A percentile compares a stretch with the other conserved stretches of the same genome.
Evolutionary conservation across 2,329 filamentous ascomycete genomes (phyloP).

Genomic region (Fusarium acutatum): DNA sequence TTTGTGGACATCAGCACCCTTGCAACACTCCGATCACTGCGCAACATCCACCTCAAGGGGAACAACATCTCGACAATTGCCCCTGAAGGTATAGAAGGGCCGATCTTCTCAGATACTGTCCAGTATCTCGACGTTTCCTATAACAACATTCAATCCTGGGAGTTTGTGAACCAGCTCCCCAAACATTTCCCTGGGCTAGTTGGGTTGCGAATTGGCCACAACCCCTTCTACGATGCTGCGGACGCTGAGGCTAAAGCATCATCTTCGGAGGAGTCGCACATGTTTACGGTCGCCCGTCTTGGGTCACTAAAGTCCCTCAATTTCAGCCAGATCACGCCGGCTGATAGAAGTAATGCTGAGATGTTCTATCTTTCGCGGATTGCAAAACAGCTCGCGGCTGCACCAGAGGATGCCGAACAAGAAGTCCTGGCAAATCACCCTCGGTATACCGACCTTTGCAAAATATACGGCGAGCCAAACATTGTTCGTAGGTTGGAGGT

Average conservation of each 20-base stretch:
- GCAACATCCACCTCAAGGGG: conserved; percentile 75
- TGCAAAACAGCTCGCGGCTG: conserved; percentile 73
- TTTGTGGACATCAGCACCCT: conserved; percentile 67
- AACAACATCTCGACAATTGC: conserved; percentile 69
- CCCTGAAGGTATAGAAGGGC: conserved; percentile 36
- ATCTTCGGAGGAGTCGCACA: conserved; percentile 82
- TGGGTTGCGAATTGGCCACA: conserved; percentile 82
- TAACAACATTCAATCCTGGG: conserved; percentile 75
- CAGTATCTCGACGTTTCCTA: conserved; percentile 77
- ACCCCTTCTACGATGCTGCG: conserved; percentile 77
- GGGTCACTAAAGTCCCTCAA: conserved; percentile 74
- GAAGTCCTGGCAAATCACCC: conserved; percentile 71
- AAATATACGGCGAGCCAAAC: conserved; percentile 75
- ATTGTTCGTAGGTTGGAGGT: conserved; percentile 65
- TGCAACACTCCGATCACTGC: conserved; percentile 58
- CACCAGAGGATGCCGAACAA: conserved; percentile 61
- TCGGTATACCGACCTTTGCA: conserved; percentile 78
- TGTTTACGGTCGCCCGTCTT: conserved; percentile 84
- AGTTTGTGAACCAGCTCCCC: conserved; percentile 75
- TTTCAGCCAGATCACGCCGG: conserved; percentile 73
- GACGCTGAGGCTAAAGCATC: conserved; percentile 52
- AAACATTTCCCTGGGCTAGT: conserved; percentile 75
- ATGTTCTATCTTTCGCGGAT: conserved; percentile 92
- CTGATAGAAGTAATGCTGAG: conserved; percentile 87
- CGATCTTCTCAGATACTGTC: conserved; percentile 63